A percentile compares a stretch with the other conserved stretches of the same genome.
phyloP scores from a whole-genome alignment of 306 rosid species.

The Cucumis hystrix region DNA sequence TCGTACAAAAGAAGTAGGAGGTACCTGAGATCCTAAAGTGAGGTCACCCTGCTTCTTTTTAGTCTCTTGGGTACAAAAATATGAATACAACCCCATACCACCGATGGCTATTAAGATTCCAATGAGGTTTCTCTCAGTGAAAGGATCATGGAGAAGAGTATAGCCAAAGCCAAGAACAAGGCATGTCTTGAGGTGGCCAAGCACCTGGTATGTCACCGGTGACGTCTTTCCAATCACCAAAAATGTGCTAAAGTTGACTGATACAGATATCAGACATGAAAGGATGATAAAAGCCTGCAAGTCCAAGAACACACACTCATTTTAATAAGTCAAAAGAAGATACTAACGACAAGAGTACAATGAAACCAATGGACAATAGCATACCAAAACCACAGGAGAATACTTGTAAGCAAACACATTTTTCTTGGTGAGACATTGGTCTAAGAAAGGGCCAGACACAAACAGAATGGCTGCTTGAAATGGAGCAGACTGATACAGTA shows the following conservation, averaged over 20 bases:
- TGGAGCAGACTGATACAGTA: slow-evolving; percentile 88
- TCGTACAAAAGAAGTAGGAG: background rate
- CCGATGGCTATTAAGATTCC: slow-evolving; percentile 67
- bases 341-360: background rate
- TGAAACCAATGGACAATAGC: background rate
- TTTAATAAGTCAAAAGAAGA: background rate
- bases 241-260: slow-evolving; percentile 94
- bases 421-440: slow-evolving; percentile 68
- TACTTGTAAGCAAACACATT: slow-evolving; percentile 75
- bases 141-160: slow-evolving; percentile 91
- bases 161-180: slow-evolving; percentile 91
- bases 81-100: slow-evolving; percentile 92
- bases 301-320: background rate
- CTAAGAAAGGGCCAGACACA: slow-evolving; percentile 83
- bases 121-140: slow-evolving; percentile 72
- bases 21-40: slow-evolving; percentile 53
- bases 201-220: slow-evolving; percentile 91
- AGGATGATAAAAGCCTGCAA: slow-evolving; percentile 67
- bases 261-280: slow-evolving; percentile 82
- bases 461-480: slow-evolving; percentile 95
- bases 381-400: slow-evolving; percentile 70
- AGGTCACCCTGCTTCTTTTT: slow-evolving; percentile 68
- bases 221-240: slow-evolving; percentile 95
- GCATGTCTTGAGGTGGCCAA: slow-evolving; percentile 96
- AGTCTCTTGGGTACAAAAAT: slow-evolving; percentile 72